A percentile compares a stretch with the other conserved stretches of the same genome.
Conservation (phyloP, 2,329 filamentous ascomycete genomes). For the Sarocladium brachiariae region DNA sequence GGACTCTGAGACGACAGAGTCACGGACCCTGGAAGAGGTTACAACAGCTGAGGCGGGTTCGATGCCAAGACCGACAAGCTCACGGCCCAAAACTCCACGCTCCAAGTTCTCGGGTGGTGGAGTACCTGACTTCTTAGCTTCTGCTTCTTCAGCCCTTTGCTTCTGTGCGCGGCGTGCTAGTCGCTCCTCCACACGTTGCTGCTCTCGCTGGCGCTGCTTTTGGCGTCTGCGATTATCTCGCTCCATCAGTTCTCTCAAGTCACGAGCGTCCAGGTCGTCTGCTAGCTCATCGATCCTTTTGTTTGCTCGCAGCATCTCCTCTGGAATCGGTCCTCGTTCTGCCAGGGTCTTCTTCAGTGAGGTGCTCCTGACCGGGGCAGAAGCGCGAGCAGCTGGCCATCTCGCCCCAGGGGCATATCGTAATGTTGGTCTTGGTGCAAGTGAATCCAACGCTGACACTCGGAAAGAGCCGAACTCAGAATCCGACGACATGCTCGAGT, state of each 20-base stretch:
- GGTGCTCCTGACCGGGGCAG: constrained; percentile 39
- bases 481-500: constrained; percentile 68
- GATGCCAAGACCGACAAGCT: constrained; percentile 48
- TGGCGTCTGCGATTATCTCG: constrained; percentile 76
- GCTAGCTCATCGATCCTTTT: constrained; percentile 66
- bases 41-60: constrained; percentile 48
- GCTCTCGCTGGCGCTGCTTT: constrained; percentile 61
- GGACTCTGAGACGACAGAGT: constrained; percentile 18
- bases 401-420: constrained; percentile 63
- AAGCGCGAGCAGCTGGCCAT: constrained; percentile 39
- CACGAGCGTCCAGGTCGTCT: constrained; percentile 77
- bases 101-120: constrained; percentile 51
- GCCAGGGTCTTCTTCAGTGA: constrained; percentile 47
- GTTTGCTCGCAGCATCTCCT: constrained; percentile 53
- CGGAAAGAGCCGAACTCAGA: constrained; percentile 70
- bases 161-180: constrained; percentile 62
- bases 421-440: constrained; percentile 79
- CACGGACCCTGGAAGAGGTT: constrained; percentile 45
- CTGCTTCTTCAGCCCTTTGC: constrained; percentile 51
- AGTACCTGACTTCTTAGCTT: constrained; percentile 43
- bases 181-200: constrained; percentile 58
- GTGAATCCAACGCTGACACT: constrained; percentile 70
- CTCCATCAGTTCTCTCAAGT: constrained; percentile 83
- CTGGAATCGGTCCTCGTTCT: constrained; percentile 47
- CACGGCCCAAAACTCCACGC: constrained; percentile 53